These are phyloP conservation scores for Aciculoconidium aculeatum DNA, from an alignment of 805 yeast genomes.

Conservation along the genomic window DNA sequence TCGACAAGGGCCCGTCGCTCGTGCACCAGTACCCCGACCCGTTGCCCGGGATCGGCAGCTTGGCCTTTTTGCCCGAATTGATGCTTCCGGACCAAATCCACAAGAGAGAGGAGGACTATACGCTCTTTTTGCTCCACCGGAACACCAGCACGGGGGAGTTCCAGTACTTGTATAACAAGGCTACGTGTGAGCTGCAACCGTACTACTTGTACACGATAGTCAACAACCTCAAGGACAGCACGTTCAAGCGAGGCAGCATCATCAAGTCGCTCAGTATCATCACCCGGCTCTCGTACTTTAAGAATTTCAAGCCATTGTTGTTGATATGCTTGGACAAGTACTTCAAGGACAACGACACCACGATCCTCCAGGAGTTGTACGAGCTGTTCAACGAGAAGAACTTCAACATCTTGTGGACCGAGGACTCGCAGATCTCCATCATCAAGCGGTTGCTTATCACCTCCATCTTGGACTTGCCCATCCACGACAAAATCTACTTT, in stretches of 20 bases:
- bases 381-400: conserved; percentile 27
- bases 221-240: conserved; percentile 38
- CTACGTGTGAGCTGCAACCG: conserved; percentile 34
- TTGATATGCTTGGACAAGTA: conserved; percentile 47
- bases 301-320: conserved; percentile 54
- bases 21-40: conserved; percentile 52
- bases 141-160: conserved; percentile 33
- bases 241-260: conserved; percentile 50
- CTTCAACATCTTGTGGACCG: conserved; percentile 15
- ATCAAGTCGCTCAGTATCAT: conserved; percentile 57
- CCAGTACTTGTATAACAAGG: conserved; percentile 28
- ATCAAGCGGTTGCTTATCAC: conserved; percentile 35
- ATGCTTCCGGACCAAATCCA: conserved; percentile 62
- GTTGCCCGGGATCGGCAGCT: conserved; percentile 31
- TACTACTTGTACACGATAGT: conserved; percentile 55
- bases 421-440: conserved; percentile 17
- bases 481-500: conserved; percentile 34
- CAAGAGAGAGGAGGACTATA: conserved; percentile 51
- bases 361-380: conserved; percentile 23
- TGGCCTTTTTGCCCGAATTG: conserved; percentile 43
- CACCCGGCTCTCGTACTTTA: conserved; percentile 47
- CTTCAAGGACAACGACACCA: conserved; percentile 21
- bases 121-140: conserved; percentile 48
- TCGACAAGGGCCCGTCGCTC: conserved; percentile 65
- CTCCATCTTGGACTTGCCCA: conserved; percentile 38